Percentiles rank a stretch among this genome's conserved stretches.
These are phyloP conservation scores for Mortierella sp. DNA, from an alignment of 371 early-diverging fungal species.

Conservation along the genomic window DNA sequence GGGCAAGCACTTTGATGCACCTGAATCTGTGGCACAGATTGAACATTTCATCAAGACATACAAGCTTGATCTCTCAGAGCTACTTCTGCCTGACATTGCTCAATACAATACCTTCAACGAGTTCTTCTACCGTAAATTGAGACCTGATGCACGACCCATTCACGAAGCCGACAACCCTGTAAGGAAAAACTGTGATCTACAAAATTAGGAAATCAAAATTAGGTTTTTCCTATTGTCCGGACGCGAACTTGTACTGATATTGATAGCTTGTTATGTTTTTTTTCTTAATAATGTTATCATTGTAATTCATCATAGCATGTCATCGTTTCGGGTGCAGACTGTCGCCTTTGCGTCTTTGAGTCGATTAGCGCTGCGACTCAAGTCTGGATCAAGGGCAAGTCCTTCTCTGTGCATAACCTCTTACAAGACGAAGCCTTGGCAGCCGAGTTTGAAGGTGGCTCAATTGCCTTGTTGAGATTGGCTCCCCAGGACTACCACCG, in stretches of 20 bases:
- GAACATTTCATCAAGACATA: slow-evolving; percentile 74
- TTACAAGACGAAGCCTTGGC: slow-evolving; percentile 60
- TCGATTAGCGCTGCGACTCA: slow-evolving; percentile 67
- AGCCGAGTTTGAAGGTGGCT: slow-evolving; percentile 67
- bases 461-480: slow-evolving; percentile 76
- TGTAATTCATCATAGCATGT: slow-evolving; percentile 43
- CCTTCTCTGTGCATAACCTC: slow-evolving; percentile 69
- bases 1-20: slow-evolving; percentile 76
- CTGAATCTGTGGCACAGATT: slow-evolving; percentile 72
- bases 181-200: slow-evolving; percentile 2
- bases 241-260: too few relatives aligned
- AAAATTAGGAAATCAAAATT: not conserved
- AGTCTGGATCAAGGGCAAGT: slow-evolving; percentile 81
- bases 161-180: slow-evolving; percentile 49
- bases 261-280: not conserved
- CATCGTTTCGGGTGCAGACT: slow-evolving; percentile 78
- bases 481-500: slow-evolving; percentile 90
- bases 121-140: slow-evolving; percentile 81
- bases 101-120: slow-evolving; percentile 78
- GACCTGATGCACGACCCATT: slow-evolving; percentile 68
- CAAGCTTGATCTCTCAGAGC: slow-evolving; percentile 61
- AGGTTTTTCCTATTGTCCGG: too few relatives aligned
- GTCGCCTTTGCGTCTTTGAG: slow-evolving; percentile 70
- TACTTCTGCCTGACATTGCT: slow-evolving; percentile 59
- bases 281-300: not conserved